Evolutionary conservation across 2,329 filamentous ascomycete genomes (phyloP).

Genomic region (Epicoccum nigrum): DNA sequence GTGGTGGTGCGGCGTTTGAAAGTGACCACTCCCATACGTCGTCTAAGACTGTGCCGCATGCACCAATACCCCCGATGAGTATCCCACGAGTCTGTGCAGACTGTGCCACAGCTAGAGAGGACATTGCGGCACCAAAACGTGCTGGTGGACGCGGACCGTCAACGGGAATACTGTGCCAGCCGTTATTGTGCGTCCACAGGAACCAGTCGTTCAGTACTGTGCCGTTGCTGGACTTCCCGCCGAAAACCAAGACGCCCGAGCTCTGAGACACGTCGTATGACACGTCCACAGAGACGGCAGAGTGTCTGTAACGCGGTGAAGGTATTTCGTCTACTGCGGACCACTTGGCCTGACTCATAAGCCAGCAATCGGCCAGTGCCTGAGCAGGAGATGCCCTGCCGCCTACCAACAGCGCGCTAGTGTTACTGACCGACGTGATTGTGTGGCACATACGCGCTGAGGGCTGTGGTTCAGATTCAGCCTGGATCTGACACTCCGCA

Average conservation of each 20-base stretch:
- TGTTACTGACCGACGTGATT: slow-evolving; percentile 67
- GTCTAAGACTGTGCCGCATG: slow-evolving; percentile 66
- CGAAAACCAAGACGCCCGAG: slow-evolving; percentile 52
- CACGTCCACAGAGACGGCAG: slow-evolving; percentile 58
- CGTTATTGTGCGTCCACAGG: slow-evolving; percentile 55
- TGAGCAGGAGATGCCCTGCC: slow-evolving; percentile 78
- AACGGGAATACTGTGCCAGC: slow-evolving; percentile 57
- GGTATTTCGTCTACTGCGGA: slow-evolving; percentile 69
- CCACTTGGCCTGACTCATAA: slow-evolving; percentile 70
- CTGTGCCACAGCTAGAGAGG: slow-evolving; percentile 47
- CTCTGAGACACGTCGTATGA: slow-evolving; percentile 51
- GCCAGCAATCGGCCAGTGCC: slow-evolving; percentile 76
- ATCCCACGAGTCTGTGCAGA: slow-evolving; percentile 61
- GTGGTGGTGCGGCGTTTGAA: slow-evolving; percentile 38
- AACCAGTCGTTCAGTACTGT: slow-evolving; percentile 51
- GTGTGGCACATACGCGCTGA: slow-evolving; percentile 72
- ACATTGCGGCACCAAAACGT: slow-evolving; percentile 64
- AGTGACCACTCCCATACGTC: slow-evolving; percentile 70
- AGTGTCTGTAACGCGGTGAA: slow-evolving; percentile 76
- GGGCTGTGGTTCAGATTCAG: slow-evolving; percentile 44
- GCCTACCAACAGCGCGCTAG: slow-evolving; percentile 70
- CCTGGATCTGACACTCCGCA: slow-evolving; percentile 21
- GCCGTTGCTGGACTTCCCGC: slow-evolving; percentile 53
- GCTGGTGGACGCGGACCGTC: slow-evolving; percentile 51
- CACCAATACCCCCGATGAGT: slow-evolving; percentile 73